Conservation (phyloP, 2,329 filamentous ascomycete species). For the Ascochyta viciae-villosae region DNA sequence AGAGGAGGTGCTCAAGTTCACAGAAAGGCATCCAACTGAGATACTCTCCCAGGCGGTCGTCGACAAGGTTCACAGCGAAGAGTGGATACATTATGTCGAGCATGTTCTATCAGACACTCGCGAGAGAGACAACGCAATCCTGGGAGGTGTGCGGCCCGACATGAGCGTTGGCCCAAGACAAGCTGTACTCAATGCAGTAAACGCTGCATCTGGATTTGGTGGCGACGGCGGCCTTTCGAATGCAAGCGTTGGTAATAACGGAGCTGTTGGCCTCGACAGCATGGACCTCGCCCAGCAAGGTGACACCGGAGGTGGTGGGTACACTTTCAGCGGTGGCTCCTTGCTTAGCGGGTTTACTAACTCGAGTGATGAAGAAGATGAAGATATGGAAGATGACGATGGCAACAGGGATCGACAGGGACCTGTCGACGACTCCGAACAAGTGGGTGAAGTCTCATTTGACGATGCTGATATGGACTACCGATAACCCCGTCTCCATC, state of each 20-base stretch:
- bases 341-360: constrained; percentile 91
- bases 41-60: constrained; percentile 82
- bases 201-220: constrained; percentile 64
- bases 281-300: constrained; percentile 71
- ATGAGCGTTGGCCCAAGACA: constrained; percentile 81
- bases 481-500: constrained; percentile 53
- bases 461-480: constrained; percentile 68
- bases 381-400: constrained; percentile 87
- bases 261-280: constrained; percentile 59
- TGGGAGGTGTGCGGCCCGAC: constrained; percentile 92
- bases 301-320: constrained; percentile 75
- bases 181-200: constrained; percentile 68
- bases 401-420: constrained; percentile 65
- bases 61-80: constrained; percentile 84
- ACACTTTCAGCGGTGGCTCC: constrained; percentile 75
- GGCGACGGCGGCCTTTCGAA: constrained; percentile 66
- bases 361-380: constrained; percentile 94
- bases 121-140: constrained; percentile 96
- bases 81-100: constrained; percentile 96
- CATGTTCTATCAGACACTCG: constrained; percentile 90
- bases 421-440: constrained; percentile 63
- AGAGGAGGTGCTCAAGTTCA: constrained; percentile 98
- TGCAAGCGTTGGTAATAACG: constrained; percentile 76
- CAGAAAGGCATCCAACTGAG: constrained; percentile 89
- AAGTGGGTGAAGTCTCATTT: constrained; percentile 71